phyloP scores from a whole-genome alignment of 192 early-diverging fungal genomes.

The Umbelopsis sp. region DNA sequence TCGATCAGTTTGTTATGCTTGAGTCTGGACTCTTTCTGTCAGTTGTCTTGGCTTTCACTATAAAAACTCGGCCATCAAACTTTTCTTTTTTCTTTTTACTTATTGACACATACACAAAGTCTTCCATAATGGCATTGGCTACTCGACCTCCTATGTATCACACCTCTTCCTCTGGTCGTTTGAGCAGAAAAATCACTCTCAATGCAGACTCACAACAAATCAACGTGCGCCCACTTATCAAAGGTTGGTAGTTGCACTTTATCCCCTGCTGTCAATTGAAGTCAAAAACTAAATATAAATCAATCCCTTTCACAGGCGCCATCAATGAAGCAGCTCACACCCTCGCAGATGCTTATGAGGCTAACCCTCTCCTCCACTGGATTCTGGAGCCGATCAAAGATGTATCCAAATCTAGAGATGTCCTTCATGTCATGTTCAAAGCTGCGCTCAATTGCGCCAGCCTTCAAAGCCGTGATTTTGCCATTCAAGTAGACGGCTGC shows the following conservation, averaged over 20 bases:
- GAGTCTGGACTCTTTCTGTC: slow-evolving; percentile 14
- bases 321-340: slow-evolving; percentile 37
- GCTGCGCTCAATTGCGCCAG: slow-evolving; percentile 26
- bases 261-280: background rate
- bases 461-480: slow-evolving; percentile 35
- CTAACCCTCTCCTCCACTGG: slow-evolving; percentile 31
- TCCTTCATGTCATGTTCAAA: slow-evolving; percentile 30
- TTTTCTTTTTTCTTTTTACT: background rate
- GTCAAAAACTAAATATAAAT: background rate
- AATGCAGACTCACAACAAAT: slow-evolving; percentile 9
- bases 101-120: background rate
- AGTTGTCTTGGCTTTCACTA: slow-evolving; percentile 11
- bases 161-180: slow-evolving; percentile 3
- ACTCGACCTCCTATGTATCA: background rate
- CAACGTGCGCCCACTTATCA: slow-evolving; percentile 38
- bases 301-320: slow-evolving; percentile 25
- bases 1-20: slow-evolving; percentile 4
- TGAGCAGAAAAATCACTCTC: slow-evolving; percentile 35
- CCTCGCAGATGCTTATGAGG: slow-evolving; percentile 27
- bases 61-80: background rate
- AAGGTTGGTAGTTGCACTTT: slow-evolving; percentile 24
- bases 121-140: slow-evolving; percentile 18
- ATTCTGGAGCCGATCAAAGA: slow-evolving; percentile 14
- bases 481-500: slow-evolving; percentile 40
- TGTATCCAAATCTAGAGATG: background rate